Conservation (phyloP, 306 rosid genomes). For the Dryas drummondii region DNA sequence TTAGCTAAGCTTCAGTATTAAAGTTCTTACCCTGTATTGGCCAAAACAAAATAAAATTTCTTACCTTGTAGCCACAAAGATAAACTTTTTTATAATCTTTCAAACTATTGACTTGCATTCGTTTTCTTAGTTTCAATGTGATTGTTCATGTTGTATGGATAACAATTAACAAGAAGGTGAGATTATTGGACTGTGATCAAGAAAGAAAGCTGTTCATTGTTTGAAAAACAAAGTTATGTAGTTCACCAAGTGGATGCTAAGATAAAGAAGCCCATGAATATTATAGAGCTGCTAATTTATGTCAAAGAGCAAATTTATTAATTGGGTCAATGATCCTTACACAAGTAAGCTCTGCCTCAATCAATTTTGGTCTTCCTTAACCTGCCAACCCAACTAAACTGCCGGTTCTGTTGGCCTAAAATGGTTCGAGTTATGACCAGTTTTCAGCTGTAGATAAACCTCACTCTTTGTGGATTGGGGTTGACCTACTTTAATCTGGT, state of each 20-base stretch:
- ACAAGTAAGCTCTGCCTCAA: not conserved
- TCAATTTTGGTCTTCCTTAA: not conserved
- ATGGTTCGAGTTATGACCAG: not conserved
- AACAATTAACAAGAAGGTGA: not conserved
- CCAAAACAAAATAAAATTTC: not conserved
- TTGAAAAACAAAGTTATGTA: not conserved
- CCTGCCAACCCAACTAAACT: conserved; percentile 17
- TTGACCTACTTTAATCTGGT: conserved; percentile 23
- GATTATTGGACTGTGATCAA: not conserved
- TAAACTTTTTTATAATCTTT: not conserved
- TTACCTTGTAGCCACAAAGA: not conserved
- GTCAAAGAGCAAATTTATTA: not conserved
- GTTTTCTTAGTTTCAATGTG: not conserved
- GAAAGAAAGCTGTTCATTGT: not conserved
- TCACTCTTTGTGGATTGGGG: not conserved
- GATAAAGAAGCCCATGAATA: not conserved
- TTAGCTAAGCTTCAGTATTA: not conserved
- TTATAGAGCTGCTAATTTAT: not conserved
- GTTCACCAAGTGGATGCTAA: not conserved
- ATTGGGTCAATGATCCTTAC: not conserved
- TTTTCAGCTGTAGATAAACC: not conserved
- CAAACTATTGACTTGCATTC: not conserved
- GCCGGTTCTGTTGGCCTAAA: conserved; percentile 37
- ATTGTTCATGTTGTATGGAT: not conserved
- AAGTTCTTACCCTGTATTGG: not conserved